Conservation (phyloP, 495 filamentous ascomycete genomes). For the Penicillium malachiteum region DNA sequence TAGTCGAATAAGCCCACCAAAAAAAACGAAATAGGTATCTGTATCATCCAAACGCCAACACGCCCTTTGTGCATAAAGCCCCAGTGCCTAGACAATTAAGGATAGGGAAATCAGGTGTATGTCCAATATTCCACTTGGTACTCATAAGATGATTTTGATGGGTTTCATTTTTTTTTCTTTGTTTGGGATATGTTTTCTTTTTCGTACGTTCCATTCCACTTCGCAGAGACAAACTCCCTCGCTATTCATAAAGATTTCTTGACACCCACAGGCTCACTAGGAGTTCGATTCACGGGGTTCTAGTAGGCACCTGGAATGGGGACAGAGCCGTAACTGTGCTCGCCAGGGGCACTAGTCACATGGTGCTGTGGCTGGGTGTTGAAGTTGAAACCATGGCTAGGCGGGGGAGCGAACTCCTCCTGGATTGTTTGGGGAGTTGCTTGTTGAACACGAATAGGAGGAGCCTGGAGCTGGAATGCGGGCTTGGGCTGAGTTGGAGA, state of each 20-base stretch:
- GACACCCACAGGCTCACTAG: neutral
- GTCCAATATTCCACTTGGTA: slow-evolving; percentile 1
- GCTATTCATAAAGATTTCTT: neutral
- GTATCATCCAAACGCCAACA: slow-evolving; percentile 19
- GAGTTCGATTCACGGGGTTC: slow-evolving; percentile 10
- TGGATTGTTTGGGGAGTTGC: slow-evolving; percentile 69
- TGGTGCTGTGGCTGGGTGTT: slow-evolving; percentile 30
- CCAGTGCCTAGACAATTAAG: slow-evolving; percentile 5
- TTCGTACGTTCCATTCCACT: neutral
- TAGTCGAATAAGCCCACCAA: slow-evolving; percentile 7
- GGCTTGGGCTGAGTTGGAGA: slow-evolving; percentile 49
- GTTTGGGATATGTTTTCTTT: slow-evolving; percentile 1
- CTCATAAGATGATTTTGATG: neutral
- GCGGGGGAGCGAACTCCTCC: slow-evolving; percentile 46
- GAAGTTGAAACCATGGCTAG: slow-evolving; percentile 27
- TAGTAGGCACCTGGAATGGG: slow-evolving; percentile 53
- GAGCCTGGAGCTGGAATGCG: slow-evolving; percentile 80
- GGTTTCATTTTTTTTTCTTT: slow-evolving; percentile 18
- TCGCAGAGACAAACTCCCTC: neutral
- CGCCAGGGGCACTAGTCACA: slow-evolving; percentile 47
- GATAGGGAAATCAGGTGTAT: slow-evolving; percentile 1
- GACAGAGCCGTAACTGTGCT: slow-evolving; percentile 50
- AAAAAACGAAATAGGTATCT: slow-evolving; percentile 18
- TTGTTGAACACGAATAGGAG: slow-evolving; percentile 71
- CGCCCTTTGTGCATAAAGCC: slow-evolving; percentile 14